A percentile compares a stretch with the other conserved stretches of the same genome.
phyloP scores from a whole-genome alignment of 768 basidiomycete genomes.

The Boletus subparvulus region DNA sequence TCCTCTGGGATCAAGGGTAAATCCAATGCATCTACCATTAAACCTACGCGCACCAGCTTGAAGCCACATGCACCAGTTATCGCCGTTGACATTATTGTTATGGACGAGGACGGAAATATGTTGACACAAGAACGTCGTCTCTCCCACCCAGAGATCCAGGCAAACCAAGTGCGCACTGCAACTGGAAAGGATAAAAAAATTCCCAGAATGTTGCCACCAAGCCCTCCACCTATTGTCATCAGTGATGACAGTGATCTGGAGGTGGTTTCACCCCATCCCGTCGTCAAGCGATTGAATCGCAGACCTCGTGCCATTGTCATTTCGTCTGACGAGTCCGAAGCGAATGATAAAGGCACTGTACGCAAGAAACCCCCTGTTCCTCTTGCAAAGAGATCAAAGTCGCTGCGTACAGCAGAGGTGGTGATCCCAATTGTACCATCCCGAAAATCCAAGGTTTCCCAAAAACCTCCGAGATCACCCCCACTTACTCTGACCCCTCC shows the following conservation, averaged over 20 bases:
- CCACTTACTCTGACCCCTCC: constrained; percentile 3
- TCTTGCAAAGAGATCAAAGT: constrained; percentile 15
- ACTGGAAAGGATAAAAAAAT: constrained; percentile 9
- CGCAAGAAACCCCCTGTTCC: constrained; percentile 4
- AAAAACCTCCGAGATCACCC: constrained; percentile 10
- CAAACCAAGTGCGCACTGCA: constrained; percentile 28
- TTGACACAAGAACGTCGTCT: constrained; percentile 62
- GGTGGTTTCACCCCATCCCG: constrained; percentile 19
- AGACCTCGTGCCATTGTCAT: constrained; percentile 30
- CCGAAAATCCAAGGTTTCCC: constrained; percentile 17
- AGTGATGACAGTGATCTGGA: constrained; percentile 32
- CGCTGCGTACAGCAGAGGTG: constrained; percentile 41
- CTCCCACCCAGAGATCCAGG: constrained; percentile 44
- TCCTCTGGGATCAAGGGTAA: constrained; percentile 24
- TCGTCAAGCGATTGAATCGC: constrained; percentile 12
- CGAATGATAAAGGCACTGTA: constrained; percentile 19
- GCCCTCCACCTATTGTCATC: constrained; percentile 20
- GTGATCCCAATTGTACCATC: constrained; percentile 39
- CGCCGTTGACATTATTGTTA: constrained; percentile 63
- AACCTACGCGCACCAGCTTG: constrained; percentile 28
- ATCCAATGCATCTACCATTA: constrained; percentile 15
- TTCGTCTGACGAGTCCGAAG: constrained; percentile 52
- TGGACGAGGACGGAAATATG: constrained; percentile 59
- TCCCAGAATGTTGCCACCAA: background rate
- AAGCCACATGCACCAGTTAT: constrained; percentile 49